A percentile compares a stretch with the other conserved stretches of the same genome.
phyloP scores from a whole-genome alignment of 345 rosid genomes.

The Crucihimalaya himalaica region DNA sequence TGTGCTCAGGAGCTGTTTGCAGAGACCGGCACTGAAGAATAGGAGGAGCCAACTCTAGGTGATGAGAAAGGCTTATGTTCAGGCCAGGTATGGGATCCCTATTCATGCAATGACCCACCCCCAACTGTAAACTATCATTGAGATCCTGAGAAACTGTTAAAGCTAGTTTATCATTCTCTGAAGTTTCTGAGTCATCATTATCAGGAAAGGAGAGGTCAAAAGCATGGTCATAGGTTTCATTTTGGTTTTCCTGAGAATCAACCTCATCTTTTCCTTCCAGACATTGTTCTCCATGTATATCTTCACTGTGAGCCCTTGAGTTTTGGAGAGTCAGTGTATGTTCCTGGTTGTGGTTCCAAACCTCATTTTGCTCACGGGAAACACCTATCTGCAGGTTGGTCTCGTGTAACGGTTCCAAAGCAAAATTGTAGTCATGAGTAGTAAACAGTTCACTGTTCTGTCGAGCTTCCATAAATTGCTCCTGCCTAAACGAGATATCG shows the following conservation, averaged over 20 bases:
- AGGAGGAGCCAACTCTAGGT: constrained; percentile 48
- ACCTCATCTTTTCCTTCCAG: constrained; percentile 44
- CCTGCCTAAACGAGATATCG: constrained; percentile 32
- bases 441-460: constrained; percentile 35
- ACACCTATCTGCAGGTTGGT: constrained; percentile 38
- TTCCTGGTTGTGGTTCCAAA: constrained; percentile 29
- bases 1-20: constrained; percentile 49
- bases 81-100: constrained; percentile 47
- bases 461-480: constrained; percentile 29
- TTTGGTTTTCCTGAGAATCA: constrained; percentile 43
- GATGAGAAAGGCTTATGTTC: constrained; percentile 44
- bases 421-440: constrained; percentile 28
- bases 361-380: constrained; percentile 34
- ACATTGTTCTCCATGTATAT: constrained; percentile 30
- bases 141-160: constrained; percentile 28
- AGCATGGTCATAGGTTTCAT: constrained; percentile 35
- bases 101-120: constrained; percentile 58
- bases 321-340: constrained; percentile 21
- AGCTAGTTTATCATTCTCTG: constrained; percentile 38
- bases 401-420: constrained; percentile 35
- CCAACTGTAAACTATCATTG: constrained; percentile 47
- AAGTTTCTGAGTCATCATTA: constrained; percentile 30
- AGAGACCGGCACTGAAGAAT: constrained; percentile 69
- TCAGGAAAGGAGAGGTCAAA: constrained; percentile 36
- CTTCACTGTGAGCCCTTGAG: constrained; percentile 32